Percentiles rank a stretch among this genome's conserved stretches.
Evolutionary conservation across 2,329 filamentous ascomycete genomes (phyloP).

Genomic region (Pestalotiopsis sp.): DNA sequence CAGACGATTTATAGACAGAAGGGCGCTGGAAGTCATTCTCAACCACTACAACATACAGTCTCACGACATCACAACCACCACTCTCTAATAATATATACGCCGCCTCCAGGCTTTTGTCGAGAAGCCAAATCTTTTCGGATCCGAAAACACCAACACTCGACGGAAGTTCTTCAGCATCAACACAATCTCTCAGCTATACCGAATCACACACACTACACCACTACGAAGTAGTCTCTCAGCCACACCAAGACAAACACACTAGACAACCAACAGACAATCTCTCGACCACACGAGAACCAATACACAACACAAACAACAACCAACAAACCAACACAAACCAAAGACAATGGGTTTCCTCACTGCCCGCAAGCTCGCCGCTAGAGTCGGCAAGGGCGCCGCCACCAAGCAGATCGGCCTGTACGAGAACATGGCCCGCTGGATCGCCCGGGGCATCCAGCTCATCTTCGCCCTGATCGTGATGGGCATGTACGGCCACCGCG

Average conservation of each 20-base stretch:
- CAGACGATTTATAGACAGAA: not conserved
- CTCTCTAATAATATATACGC: not conserved
- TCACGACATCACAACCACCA: not conserved
- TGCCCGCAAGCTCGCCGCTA: constrained; percentile 18
- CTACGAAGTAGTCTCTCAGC: not conserved
- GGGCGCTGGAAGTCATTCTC: constrained; percentile 12
- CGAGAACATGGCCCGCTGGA: constrained; percentile 49
- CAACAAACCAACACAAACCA: not conserved
- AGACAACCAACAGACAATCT: not conserved
- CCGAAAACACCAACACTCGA: too few relatives aligned
- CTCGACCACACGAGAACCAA: not conserved
- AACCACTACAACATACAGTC: not conserved
- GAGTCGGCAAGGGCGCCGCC: constrained; percentile 42
- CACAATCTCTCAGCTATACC: too few relatives aligned
- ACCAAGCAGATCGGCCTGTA: constrained; percentile 49
- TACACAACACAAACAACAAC: not conserved
- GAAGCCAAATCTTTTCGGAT: not conserved
- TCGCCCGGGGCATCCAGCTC: constrained; percentile 69
- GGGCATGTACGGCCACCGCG: constrained; percentile 68
- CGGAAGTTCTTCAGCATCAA: too few relatives aligned
- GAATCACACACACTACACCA: not conserved
- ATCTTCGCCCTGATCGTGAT: constrained; percentile 69
- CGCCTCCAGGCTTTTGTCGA: not conserved
- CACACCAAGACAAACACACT: not conserved
- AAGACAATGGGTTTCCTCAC: constrained; percentile 9